Evolutionary conservation across 768 basidiomycete species (phyloP).

Genomic region (Chiua virens): DNA sequence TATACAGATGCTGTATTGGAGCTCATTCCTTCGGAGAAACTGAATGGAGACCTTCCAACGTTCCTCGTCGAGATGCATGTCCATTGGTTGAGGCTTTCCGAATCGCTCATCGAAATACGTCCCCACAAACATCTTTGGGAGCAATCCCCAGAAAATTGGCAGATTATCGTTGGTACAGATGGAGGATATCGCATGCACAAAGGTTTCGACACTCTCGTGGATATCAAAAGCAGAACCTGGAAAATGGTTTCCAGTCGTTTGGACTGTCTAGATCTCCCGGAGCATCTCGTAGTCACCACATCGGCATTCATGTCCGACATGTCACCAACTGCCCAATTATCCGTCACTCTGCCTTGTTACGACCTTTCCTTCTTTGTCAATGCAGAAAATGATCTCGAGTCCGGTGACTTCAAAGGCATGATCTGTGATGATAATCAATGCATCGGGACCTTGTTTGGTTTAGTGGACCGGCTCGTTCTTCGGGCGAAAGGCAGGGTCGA

Average conservation of each 20-base stretch:
- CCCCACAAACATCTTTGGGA: constrained; percentile 19
- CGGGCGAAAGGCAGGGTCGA: constrained; percentile 17
- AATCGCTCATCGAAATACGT: constrained; percentile 20
- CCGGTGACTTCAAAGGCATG: constrained; percentile 37
- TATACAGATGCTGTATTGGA: constrained; percentile 6
- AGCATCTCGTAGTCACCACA: constrained; percentile 24
- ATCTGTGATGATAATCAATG: constrained; percentile 39
- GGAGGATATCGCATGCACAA: not conserved
- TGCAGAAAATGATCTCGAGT: constrained; percentile 31
- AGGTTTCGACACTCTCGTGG: constrained; percentile 12
- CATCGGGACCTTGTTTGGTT: constrained; percentile 41
- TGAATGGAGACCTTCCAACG: constrained; percentile 24
- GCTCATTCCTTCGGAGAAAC: constrained; percentile 18
- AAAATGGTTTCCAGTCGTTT: constrained; percentile 14
- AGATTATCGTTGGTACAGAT: constrained; percentile 1
- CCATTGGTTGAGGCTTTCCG: constrained; percentile 27
- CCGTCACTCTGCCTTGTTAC: constrained; percentile 35
- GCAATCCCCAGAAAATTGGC: constrained; percentile 20
- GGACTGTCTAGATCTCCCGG: not conserved
- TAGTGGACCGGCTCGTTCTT: constrained; percentile 34
- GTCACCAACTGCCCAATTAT: not conserved
- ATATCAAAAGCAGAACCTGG: constrained; percentile 20
- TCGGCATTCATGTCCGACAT: not conserved
- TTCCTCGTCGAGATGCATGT: constrained; percentile 11
- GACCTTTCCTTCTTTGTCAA: constrained; percentile 38